Percentiles rank a stretch among this genome's conserved stretches.
These are phyloP conservation scores for Calonectria pseudoturangicola DNA, from an alignment of 2,329 filamentous ascomycete species.

Conservation along the genomic window DNA sequence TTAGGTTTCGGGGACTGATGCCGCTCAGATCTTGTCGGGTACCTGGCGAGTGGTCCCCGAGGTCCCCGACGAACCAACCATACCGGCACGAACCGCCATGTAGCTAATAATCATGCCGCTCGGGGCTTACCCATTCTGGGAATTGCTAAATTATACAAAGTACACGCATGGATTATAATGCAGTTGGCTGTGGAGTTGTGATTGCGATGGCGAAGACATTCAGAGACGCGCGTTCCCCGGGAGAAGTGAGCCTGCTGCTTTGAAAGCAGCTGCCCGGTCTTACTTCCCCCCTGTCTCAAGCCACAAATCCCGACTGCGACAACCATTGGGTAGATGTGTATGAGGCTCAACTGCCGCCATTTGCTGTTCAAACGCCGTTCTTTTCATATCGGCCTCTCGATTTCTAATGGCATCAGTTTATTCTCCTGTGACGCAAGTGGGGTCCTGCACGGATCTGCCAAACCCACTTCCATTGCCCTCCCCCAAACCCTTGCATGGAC, in stretches of 20 bases:
- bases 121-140: constrained; percentile 1
- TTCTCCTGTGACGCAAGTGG: constrained; percentile 28
- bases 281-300: not conserved
- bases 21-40: constrained; percentile 11
- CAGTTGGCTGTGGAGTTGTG: constrained; percentile 11
- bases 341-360: not conserved
- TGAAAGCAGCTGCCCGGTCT: not conserved
- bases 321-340: not conserved
- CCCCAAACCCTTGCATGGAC: constrained; percentile 21
- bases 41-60: constrained; percentile 33
- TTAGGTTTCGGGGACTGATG: not conserved
- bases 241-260: not conserved
- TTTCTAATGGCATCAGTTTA: constrained; percentile 37
- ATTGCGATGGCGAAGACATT: not conserved
- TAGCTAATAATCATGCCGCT: not conserved
- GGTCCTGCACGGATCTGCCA: constrained; percentile 21
- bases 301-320: not conserved
- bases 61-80: constrained; percentile 27
- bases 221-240: constrained; percentile 6
- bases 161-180: not conserved
- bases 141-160: constrained; percentile 6
- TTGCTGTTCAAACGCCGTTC: not conserved
- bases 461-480: constrained; percentile 2
- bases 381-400: constrained; percentile 18
- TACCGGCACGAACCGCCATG: constrained; percentile 7